Evolutionary conservation across 2,329 filamentous ascomycete genomes (phyloP), one percentile per base, ranked within the genome.

Genomic region (Hymenoscyphus linearis): DNA sequence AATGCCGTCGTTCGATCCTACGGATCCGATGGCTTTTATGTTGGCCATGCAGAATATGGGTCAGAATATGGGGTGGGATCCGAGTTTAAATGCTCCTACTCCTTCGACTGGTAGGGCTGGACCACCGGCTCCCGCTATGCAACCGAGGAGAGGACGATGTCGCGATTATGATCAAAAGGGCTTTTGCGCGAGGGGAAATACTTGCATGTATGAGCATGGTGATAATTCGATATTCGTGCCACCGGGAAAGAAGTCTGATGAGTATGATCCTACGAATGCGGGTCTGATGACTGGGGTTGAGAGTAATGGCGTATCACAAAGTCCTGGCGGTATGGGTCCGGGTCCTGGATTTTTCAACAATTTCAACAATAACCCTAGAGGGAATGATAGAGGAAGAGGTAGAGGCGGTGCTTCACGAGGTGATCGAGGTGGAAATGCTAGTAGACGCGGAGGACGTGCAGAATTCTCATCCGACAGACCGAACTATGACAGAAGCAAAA

Each of bases 111-210:
- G 58, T 36, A 35, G 52, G 34, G 57, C 58, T 12, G 59, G 66
- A 31, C 59, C 60, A 52, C 52, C 61, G 1, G 55, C 57, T 47
- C 26, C 35, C n/a, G 14, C 44, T 25, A 60, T 58, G 18, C 60
- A 64, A 22, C 59, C 72, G n/a, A 67, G 62, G 60, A 72, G 69
- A 54, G 60, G 72, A 40, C 72, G 84, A 61, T 93, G 89, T 70
- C 79, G 82, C 61, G 86, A 91, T 72, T 91, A 89, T 68, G 87
- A 91, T 61, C 83, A 77, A 1, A 89, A 89, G 67, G 90, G 90
- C 0, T 90, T 83, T 68, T 93, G 90, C 70, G 80, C 85, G 5
- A 77, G 85, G 44, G 88, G 88, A 2, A 84, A 79, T 67, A 82
- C 80, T 25, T 93, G 90, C 74, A 81, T 79, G 44, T 91, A 83